Base-by-base conservation (phyloP, 805 yeast genomes). In the Kluyveromyces lactis region DNA sequence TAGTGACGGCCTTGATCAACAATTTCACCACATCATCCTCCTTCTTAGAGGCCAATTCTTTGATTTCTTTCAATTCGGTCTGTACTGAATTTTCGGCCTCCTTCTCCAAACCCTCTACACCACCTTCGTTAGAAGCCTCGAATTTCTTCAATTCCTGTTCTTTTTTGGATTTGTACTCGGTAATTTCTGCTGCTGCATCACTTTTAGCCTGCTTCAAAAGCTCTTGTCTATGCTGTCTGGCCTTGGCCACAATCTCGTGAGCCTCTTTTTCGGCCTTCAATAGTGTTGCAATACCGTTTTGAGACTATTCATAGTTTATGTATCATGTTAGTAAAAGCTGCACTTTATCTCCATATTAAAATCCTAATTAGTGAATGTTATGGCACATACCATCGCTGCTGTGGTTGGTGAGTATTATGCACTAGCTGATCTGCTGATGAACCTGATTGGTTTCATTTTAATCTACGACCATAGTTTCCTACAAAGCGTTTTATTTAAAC, bases 161-260 rank as follows among this genome's bases (percentile, higher is more conserved):
- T 69, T 89, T 90, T 60, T 79, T 75, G 37, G 71, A 61, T 71
- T 85, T 89, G 75, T 92, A 92, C 41, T 77, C 80, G 49, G 79
- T 83, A 53, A 92, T 86, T 64, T 92, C 98, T 41, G 71, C 67
- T 48, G 86, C 82, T 27, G 98, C 98, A 62, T 92, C 97, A 18
- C 81, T 68, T 69, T 87, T 90, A 39, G 97, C 95, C 34, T 92
- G 89, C 75, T 90, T 92, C 61, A 92, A 73, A 49, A 87, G 83
- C 50, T 77, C 81, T 31, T 58, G 74, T 76, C 59, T 72, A 72
- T 81, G 86, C 53, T 80, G 74, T 72, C 97, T 85, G 18, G 98
- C 97, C 60, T 83, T 82, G 55, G 89, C 74, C 45, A 92, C 97
- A 48, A 89, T 84, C 52, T 81, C 89, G 53, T 95, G 97, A n/a